phyloP scores from a whole-genome alignment of 371 early-diverging fungal genomes.

The Mortierella polycephala region DNA sequence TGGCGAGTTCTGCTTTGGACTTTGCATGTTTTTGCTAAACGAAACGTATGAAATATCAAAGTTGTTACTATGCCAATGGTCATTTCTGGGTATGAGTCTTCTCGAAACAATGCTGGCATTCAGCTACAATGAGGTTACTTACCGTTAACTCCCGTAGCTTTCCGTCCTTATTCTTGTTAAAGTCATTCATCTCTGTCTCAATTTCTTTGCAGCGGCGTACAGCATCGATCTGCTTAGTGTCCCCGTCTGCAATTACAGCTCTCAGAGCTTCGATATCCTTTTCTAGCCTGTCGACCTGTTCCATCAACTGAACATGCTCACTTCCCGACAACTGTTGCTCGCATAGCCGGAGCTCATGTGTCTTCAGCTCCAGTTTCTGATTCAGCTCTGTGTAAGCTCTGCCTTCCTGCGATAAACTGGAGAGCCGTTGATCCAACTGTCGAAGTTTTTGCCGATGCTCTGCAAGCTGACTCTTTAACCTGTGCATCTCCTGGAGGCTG shows the following conservation, averaged over 20 bases:
- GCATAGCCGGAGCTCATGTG: conserved; percentile 76
- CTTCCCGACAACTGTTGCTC: conserved; percentile 80
- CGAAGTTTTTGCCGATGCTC: conserved; percentile 59
- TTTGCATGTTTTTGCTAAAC: conserved; percentile 67
- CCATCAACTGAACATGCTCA: conserved; percentile 69
- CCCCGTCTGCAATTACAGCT: conserved; percentile 55
- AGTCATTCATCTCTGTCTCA: conserved; percentile 91
- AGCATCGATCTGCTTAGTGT: conserved; percentile 57
- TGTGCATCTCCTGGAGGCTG: conserved; percentile 74
- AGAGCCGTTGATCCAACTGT: conserved; percentile 60
- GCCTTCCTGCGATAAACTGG: conserved; percentile 53
- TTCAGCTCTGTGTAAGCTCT: conserved; percentile 62
- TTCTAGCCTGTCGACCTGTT: conserved; percentile 46
- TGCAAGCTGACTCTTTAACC: conserved; percentile 63
- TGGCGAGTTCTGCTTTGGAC: conserved; percentile 65
- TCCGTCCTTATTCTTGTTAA: conserved; percentile 82
- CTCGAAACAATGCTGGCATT: no score
- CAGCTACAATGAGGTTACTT: conserved; percentile 2
- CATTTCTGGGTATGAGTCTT: no score
- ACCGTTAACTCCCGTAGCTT: conserved; percentile 85
- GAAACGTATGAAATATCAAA: not conserved
- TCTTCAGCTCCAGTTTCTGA: conserved; percentile 74
- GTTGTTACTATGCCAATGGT: no score
- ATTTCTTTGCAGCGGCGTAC: conserved; percentile 62
- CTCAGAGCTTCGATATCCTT: conserved; percentile 62